Base-by-base conservation (phyloP, 83 land plant species). In the Diphasiastrum complanatum region DNA sequence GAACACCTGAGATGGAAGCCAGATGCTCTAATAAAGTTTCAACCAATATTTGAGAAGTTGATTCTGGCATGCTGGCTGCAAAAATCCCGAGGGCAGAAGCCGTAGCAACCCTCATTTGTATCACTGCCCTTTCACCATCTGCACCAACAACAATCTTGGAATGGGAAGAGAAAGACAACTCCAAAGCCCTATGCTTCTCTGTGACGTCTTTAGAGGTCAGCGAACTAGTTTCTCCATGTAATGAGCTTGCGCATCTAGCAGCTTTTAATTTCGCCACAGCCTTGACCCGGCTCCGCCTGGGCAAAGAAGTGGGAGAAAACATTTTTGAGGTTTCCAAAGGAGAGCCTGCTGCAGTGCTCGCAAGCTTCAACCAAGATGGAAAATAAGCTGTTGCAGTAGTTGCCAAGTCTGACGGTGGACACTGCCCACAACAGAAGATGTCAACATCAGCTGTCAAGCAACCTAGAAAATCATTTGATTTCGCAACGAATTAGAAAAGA, bases 261-360 rank as follows among this genome's bases (percentile, higher is more conserved):
- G 81, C 92, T 75, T 80, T 85, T 71, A 95, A 76, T 64, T 95
- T 95, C 10, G 96, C 96, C 18, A 80, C 97, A 30, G 92, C 92
- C 65, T 67, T 86, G 34, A 68, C 68, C 29, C 83, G 86, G 48
- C 89, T 89, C 65, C 80, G 85, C 34, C 96, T 72, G 58, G 99
- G 99, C 6, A 80, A 80, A 20, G 86, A 75, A 0, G 65, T 84
- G n/a, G 99, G 99, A 68, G 85, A 95, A 74, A 86, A 89, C 89
- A 95, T 89, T 70, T 82, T 89, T 57, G 96, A 61, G 23, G 79
- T 60, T 64, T 95, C 99, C 41, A 95, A 73, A 34, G 80, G 47
- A 31, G 89, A 82, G 24, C 99, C 96, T 63, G 66, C 75, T 4
- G 99, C 85, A 70, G 96, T 89, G 24, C 85, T 80, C 48, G 93